Base-by-base conservation (phyloP, 805 yeast species). In the Zygotorulaspora chibaensis region DNA sequence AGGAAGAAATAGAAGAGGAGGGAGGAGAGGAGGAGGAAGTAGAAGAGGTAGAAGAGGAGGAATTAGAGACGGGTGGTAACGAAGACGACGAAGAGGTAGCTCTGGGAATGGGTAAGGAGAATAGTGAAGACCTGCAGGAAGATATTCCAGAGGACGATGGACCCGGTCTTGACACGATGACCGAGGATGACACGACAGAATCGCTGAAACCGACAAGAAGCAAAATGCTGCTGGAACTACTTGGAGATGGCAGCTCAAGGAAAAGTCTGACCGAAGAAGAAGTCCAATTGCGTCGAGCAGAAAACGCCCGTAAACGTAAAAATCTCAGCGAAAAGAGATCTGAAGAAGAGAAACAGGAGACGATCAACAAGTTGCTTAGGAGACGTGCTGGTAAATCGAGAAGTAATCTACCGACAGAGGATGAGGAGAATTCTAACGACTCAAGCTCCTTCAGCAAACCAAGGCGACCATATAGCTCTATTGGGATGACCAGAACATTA, bases 281-380 rank as follows among this genome's bases (percentile, higher is more conserved):
- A 66, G 75, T 81, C 33, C 87, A 85, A 38, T 65, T 87, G 47
- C 76, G 89, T 37, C 81, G 89, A 51, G 87, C 95, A 1, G 99
- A 91, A 62, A 82, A 80, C 57, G 91, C 96, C 0, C 76, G 98
- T 57, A 80, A 89, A 64, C 75, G 99, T 53, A 86, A 85, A 63
- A 90, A 91, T 61, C 76, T 88, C 57, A 81, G 83, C 54, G 89
- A 83, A 57, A 83, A 84, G 67, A 80, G 84, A 52, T 68, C 87
- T 34, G 97, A 90, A 59, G 96, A 87, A 63, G 98, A 93, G 65
- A 93, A 93, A 62, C 79, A 83, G 59, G 97, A 91, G 53, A 90
- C 97, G 0, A 74, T 91, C 53, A 91, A 91, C 63, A 87, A 87
- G 63, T 70, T 91, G 52, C 71, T 91, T 52, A 83, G 87, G 66